These are phyloP conservation scores for Arabidopsis lyrata DNA, from an alignment of 441 rosid genomes.

Conservation along the genomic window DNA sequence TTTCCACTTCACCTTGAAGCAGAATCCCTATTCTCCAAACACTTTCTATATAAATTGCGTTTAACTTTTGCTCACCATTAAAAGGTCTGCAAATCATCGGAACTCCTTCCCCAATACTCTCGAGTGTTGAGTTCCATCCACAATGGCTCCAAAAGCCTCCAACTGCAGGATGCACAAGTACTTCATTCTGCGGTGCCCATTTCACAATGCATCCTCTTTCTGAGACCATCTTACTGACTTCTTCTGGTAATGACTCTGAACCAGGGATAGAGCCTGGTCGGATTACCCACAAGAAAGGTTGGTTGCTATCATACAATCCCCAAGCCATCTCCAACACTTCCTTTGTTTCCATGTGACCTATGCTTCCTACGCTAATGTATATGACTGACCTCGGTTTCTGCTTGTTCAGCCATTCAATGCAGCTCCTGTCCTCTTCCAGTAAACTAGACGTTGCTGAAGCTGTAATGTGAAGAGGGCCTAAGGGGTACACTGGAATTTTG, in stretches of 20 bases:
- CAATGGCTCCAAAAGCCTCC: slow-evolving; percentile 54
- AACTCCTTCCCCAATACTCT: slow-evolving; percentile 50
- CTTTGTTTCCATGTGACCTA: slow-evolving; percentile 5
- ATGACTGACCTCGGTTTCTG: slow-evolving; percentile 46
- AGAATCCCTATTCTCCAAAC: no score
- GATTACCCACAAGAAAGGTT: slow-evolving; percentile 50
- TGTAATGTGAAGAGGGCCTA: slow-evolving; percentile 47
- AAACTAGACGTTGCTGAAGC: slow-evolving; percentile 27
- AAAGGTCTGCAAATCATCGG: slow-evolving; percentile 53
- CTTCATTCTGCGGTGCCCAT: slow-evolving; percentile 52
- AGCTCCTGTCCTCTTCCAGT: slow-evolving; percentile 24
- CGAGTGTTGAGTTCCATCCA: slow-evolving; percentile 43
- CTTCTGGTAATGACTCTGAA: slow-evolving; percentile 36
- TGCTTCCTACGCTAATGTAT: slow-evolving; percentile 51
- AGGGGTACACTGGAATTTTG: slow-evolving; percentile 38
- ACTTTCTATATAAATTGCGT: slow-evolving; percentile 17
- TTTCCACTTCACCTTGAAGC: no score
- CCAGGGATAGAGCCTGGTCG: slow-evolving; percentile 22
- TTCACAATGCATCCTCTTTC: slow-evolving; percentile 47
- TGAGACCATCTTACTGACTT: slow-evolving; percentile 28
- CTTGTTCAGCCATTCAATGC: slow-evolving; percentile 52
- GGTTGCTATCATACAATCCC: slow-evolving; percentile 39
- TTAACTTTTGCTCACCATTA: slow-evolving; percentile 49
- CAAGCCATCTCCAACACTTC: slow-evolving; percentile 39
- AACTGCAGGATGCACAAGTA: slow-evolving; percentile 43